phyloP scores from a whole-genome alignment of 2,329 filamentous ascomycete species.

The Fusarium haematococcum region DNA sequence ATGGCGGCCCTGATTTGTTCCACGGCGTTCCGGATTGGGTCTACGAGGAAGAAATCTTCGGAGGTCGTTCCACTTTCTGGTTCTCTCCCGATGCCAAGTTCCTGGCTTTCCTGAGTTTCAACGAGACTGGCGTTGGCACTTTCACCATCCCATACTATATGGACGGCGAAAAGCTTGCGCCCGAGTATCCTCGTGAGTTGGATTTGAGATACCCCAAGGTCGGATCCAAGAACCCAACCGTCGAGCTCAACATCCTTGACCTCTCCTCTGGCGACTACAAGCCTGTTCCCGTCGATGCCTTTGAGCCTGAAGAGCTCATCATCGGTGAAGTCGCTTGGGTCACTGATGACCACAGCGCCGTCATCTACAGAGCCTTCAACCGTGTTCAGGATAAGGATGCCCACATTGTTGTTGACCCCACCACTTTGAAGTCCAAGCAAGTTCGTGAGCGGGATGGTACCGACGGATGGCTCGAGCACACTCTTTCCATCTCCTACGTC shows the following conservation, averaged over 20 bases:
- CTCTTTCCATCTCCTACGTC: constrained; percentile 66
- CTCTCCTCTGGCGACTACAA: constrained; percentile 59
- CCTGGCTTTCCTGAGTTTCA: constrained; percentile 88
- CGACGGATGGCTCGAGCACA: constrained; percentile 73
- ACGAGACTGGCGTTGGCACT: constrained; percentile 77
- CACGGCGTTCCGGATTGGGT: constrained; percentile 82
- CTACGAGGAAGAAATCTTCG: constrained; percentile 76
- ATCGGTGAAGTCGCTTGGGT: constrained; percentile 77
- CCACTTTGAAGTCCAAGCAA: constrained; percentile 57
- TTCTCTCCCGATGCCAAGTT: constrained; percentile 91
- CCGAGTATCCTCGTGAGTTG: constrained; percentile 71
- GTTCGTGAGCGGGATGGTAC: constrained; percentile 69
- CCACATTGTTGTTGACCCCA: constrained; percentile 69
- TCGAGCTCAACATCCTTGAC: constrained; percentile 69
- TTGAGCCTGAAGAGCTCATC: constrained; percentile 70
- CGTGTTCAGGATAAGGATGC: constrained; percentile 75
- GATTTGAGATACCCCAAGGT: constrained; percentile 77
- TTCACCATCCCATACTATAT: constrained; percentile 77
- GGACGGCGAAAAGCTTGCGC: constrained; percentile 66
- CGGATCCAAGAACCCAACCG: constrained; percentile 74
- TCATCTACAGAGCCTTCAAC: constrained; percentile 76
- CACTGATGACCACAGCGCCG: constrained; percentile 68
- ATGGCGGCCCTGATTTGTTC: constrained; percentile 72
- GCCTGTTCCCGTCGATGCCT: constrained; percentile 66
- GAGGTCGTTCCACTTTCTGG: constrained; percentile 84